Percentiles rank a stretch among this genome's conserved stretches.
phyloP scores from a whole-genome alignment of 1,139 yeast species.

The Suhomyces kunorum region DNA sequence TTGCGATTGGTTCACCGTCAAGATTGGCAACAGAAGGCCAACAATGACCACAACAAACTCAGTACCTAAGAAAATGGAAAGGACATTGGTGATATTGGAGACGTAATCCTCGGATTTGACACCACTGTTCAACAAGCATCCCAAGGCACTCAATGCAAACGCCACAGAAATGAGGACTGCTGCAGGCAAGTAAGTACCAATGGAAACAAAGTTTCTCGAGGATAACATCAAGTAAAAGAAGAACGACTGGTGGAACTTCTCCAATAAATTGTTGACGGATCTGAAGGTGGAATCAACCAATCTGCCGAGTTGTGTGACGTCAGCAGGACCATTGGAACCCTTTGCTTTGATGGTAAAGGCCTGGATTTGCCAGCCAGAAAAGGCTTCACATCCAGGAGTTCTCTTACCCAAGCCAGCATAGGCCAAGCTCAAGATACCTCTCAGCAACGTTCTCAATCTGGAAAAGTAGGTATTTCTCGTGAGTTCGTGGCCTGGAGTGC shows the following conservation, averaged over 20 bases:
- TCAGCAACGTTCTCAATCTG: slow-evolving; percentile 59
- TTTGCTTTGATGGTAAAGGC: slow-evolving; percentile 77
- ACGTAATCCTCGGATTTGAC: slow-evolving; percentile 27
- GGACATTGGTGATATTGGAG: slow-evolving; percentile 27
- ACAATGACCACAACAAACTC: slow-evolving; percentile 35
- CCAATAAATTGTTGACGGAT: slow-evolving; percentile 87
- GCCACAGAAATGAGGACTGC: slow-evolving; percentile 73
- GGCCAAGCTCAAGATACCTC: slow-evolving; percentile 69
- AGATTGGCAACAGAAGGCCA: slow-evolving; percentile 31
- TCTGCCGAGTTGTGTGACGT: slow-evolving; percentile 90
- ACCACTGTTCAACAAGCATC: slow-evolving; percentile 53
- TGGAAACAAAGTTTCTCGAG: slow-evolving; percentile 81
- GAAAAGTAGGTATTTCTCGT: slow-evolving; percentile 49
- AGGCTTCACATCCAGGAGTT: slow-evolving; percentile 79
- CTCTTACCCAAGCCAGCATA: slow-evolving; percentile 64
- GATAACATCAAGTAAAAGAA: slow-evolving; percentile 86
- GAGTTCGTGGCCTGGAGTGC: slow-evolving; percentile 49
- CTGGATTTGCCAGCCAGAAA: slow-evolving; percentile 96
- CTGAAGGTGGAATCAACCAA: slow-evolving; percentile 84
- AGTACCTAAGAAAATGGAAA: slow-evolving; percentile 36
- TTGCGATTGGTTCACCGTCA: slow-evolving; percentile 18
- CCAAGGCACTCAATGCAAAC: slow-evolving; percentile 70
- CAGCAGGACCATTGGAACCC: slow-evolving; percentile 54
- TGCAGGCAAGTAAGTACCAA: slow-evolving; percentile 90
- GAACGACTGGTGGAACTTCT: slow-evolving; percentile 95